phyloP scores from a whole-genome alignment of 2,329 filamentous ascomycete species.

The Pseudofabraea citricarpa region DNA sequence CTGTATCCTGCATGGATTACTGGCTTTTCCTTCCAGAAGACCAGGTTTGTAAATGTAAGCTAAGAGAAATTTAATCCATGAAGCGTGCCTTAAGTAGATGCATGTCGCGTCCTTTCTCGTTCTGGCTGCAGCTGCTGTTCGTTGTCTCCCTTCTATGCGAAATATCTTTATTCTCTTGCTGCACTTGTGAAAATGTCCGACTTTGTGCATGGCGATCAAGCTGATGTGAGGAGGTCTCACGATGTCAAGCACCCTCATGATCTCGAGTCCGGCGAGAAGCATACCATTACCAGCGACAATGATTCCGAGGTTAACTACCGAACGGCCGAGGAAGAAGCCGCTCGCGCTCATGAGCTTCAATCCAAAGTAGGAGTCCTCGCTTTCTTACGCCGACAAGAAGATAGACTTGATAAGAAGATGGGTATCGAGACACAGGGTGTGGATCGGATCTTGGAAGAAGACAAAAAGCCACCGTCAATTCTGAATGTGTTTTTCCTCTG shows the following conservation, averaged over 20 bases:
- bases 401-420: constrained; percentile 37
- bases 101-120: not conserved
- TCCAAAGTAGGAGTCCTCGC: constrained; percentile 15
- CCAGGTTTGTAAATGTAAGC: constrained; percentile 1
- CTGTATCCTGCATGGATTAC: no score
- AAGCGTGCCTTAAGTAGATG: constrained; percentile 4
- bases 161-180: not conserved
- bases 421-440: constrained; percentile 43
- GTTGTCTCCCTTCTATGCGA: not conserved
- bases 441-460: constrained; percentile 39
- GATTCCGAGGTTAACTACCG: constrained; percentile 6
- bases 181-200: constrained; percentile 10
- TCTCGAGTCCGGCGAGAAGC: constrained; percentile 14
- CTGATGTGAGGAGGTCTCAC: constrained; percentile 16
- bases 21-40: no score
- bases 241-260: constrained; percentile 15
- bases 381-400: constrained; percentile 30
- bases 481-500: constrained; percentile 38
- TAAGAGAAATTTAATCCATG: not conserved
- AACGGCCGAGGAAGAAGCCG: constrained; percentile 4
- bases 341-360: constrained; percentile 18
- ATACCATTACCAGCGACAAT: constrained; percentile 5
- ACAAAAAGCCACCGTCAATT: constrained; percentile 36
- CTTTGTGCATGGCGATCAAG: constrained; percentile 23
- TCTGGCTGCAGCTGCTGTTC: not conserved